Conservation (phyloP, 2,329 filamentous ascomycete genomes). For the Furcasterigmium sp. region DNA sequence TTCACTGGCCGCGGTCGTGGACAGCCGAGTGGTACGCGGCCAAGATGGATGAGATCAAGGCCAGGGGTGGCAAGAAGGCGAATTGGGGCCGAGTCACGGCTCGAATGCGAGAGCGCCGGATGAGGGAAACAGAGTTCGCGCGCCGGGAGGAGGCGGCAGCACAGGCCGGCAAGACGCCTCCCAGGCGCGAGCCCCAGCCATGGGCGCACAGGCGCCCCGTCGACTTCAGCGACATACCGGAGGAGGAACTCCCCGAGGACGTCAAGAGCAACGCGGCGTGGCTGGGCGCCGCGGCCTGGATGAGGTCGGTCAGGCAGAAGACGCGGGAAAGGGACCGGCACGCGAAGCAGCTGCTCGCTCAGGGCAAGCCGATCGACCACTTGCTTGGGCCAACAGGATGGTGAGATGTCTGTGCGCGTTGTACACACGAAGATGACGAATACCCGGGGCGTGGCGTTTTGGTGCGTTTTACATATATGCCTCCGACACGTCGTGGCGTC, state of each 20-base stretch:
- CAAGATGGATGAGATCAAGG: conserved; percentile 45
- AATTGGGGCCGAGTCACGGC: conserved; percentile 41
- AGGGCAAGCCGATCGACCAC: not conserved
- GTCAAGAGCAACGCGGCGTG: conserved; percentile 39
- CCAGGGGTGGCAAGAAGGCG: conserved; percentile 42
- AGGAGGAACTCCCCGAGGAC: conserved; percentile 35
- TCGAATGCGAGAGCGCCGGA: conserved; percentile 27
- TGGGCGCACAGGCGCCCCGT: conserved; percentile 18
- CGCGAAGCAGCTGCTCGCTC: not conserved
- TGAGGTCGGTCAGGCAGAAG: conserved; percentile 21
- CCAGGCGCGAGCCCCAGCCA: conserved; percentile 20
- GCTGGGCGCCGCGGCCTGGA: conserved; percentile 32
- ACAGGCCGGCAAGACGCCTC: not conserved
- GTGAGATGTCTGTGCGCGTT: not conserved
- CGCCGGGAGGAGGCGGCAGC: not conserved
- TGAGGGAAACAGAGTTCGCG: conserved; percentile 11
- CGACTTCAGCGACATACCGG: conserved; percentile 31
- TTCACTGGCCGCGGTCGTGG: conserved; percentile 38
- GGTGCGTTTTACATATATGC: too few relatives aligned
- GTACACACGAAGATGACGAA: too few relatives aligned
- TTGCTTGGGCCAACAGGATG: not conserved
- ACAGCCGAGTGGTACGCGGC: conserved; percentile 38
- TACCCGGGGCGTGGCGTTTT: too few relatives aligned
- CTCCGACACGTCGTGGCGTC: too few relatives aligned
- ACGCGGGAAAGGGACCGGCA: not conserved